Evolutionary conservation across 192 early-diverging fungal species (phyloP).

Genomic region (Mortierella antarctica): DNA sequence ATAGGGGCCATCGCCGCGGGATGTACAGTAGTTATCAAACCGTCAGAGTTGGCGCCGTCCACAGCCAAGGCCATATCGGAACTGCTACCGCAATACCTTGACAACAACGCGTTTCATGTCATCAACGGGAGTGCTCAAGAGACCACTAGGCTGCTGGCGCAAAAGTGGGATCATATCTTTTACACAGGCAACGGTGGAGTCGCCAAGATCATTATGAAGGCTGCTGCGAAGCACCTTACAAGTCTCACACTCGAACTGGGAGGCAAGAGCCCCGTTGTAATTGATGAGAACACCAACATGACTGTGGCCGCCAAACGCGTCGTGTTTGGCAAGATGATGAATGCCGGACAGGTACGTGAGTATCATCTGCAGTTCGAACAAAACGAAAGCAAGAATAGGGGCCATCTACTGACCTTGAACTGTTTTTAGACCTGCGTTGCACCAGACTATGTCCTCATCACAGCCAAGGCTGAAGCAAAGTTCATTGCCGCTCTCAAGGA

Average conservation of each 20-base stretch:
- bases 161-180: constrained; percentile 87
- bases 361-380: background rate
- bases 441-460: constrained; percentile 72
- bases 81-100: constrained; percentile 78
- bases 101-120: constrained; percentile 67
- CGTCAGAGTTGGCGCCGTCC: constrained; percentile 81
- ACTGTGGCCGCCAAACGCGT: constrained; percentile 73
- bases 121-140: constrained; percentile 82
- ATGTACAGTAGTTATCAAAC: constrained; percentile 81
- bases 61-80: constrained; percentile 69
- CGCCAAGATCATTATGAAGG: constrained; percentile 79
- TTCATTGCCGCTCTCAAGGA: constrained; percentile 69
- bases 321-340: constrained; percentile 83
- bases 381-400: background rate
- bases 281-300: constrained; percentile 70
- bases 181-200: constrained; percentile 87
- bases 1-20: constrained; percentile 90
- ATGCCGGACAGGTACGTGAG: constrained; percentile 76
- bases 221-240: constrained; percentile 82
- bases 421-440: constrained; percentile 1
- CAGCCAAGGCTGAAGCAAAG: constrained; percentile 63
- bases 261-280: constrained; percentile 79
- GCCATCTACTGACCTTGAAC: background rate
- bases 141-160: constrained; percentile 73
- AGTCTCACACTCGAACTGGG: constrained; percentile 91